Base-by-base conservation (phyloP, 2,329 filamentous ascomycete species). In the Lasiodiplodia gonubiensis region DNA sequence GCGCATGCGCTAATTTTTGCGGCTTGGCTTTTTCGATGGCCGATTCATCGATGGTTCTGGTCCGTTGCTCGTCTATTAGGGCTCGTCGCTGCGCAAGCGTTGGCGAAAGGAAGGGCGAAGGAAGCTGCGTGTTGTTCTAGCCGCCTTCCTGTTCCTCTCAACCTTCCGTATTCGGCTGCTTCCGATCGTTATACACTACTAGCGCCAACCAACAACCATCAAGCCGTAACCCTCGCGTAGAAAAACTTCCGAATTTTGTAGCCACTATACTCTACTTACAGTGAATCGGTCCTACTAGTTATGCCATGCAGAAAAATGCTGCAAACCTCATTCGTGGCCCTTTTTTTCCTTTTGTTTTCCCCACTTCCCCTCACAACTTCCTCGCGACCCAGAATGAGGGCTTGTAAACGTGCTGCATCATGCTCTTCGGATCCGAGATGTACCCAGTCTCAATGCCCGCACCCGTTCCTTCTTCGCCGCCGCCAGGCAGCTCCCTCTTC, bases 331-430 rank as follows among this genome's bases (percentile, higher is more conserved):
- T 21, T 48, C 18, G 16, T 14, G 25, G 3, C 51, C 23, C 51
- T 54, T 10, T n/a, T 48, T 49, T 51, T 27, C 25, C 11, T 60
- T 18, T 27, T 11, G 25, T 5, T 4, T 4, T 39, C 10, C 7
- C 42, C 14, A 11, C 12, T 35, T 16, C 6, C 27, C 33, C 10
- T 35, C 18, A 65, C 21, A 59, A 27, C 81, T 97, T 99, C 69
- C 90, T 87, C 39, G 92, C 94, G 33, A 97, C 84, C 95, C 95
- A 99, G 70, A 91, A 89, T 66, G 89, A 92, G 18, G 92, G 92
- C 69, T 84, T 84, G 78, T 98, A 99, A 6, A 87, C 86, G 67
- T 90, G 95, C 76, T 91, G 90, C 73, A 97, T 81, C 92, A 99
- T 95, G 74, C 93, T 97, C 64, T 88, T 82, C 16, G 86, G 80